Percentiles rank a stretch among this genome's conserved stretches.
Evolutionary conservation across 257 asterid genomes (phyloP).

Genomic region (Vinca minor): DNA sequence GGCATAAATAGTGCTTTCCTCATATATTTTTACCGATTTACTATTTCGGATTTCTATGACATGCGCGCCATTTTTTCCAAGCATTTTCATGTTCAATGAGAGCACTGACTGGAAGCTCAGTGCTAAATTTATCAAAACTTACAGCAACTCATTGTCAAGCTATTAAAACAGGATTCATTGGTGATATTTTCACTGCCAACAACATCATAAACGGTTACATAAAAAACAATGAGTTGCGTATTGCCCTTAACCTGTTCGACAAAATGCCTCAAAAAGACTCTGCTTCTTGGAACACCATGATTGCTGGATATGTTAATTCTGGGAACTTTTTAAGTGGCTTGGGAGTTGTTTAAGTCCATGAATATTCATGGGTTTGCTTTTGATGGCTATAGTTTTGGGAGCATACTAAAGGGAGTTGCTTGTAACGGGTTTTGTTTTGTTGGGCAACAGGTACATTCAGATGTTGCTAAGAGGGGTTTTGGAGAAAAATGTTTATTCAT

Average conservation of each 20-base stretch:
- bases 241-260: too few relatives aligned
- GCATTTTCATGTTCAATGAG: slow-evolving; percentile 30
- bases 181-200: slow-evolving; percentile 46
- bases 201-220: slow-evolving; percentile 43
- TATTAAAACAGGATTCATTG: too few relatives aligned
- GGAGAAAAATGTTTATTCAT: too few relatives aligned
- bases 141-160: too few relatives aligned
- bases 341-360: too few relatives aligned
- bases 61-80: too few relatives aligned
- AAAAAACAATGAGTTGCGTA: slow-evolving; percentile 44
- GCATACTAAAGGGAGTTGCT: slow-evolving; percentile 69
- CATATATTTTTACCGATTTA: too few relatives aligned
- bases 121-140: slow-evolving; percentile 30
- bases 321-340: slow-evolving; percentile 29
- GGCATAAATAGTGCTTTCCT: too few relatives aligned
- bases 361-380: slow-evolving; percentile 36
- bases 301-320: slow-evolving; percentile 53
- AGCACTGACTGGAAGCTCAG: slow-evolving; percentile 31
- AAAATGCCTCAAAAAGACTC: slow-evolving; percentile 68
- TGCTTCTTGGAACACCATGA: slow-evolving; percentile 74
- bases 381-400: slow-evolving; percentile 65
- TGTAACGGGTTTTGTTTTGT: slow-evolving; percentile 21
- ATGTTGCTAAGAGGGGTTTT: too few relatives aligned
- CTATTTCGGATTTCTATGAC: too few relatives aligned
- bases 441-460: too few relatives aligned